These are phyloP conservation scores for Fusarium sp. DNA, from an alignment of 2,329 filamentous ascomycete species.

Conservation along the genomic window DNA sequence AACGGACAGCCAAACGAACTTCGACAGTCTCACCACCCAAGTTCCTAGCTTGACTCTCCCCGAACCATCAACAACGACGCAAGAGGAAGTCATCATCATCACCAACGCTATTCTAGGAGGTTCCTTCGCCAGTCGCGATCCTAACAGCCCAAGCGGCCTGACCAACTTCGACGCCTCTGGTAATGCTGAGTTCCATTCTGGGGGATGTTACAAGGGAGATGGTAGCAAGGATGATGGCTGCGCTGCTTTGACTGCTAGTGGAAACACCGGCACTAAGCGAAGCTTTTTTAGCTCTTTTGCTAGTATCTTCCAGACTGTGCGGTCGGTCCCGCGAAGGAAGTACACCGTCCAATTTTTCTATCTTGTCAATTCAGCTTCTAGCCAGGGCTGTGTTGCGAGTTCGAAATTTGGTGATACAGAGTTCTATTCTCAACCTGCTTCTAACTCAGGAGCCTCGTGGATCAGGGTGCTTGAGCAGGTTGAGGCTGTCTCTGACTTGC, in stretches of 20 bases:
- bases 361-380: neutral
- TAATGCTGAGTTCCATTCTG: neutral
- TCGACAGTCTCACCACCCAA: no score
- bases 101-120: neutral
- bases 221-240: slow-evolving; percentile 19
- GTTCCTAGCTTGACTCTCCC: fast-evolving
- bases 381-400: neutral
- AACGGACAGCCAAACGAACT: no score
- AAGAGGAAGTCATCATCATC: slow-evolving; percentile 4
- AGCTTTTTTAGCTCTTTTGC: neutral
- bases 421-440: slow-evolving; percentile 14
- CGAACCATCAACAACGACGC: neutral
- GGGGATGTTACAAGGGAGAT: slow-evolving; percentile 16
- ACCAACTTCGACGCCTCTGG: neutral
- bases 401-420: neutral
- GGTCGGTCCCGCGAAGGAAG: neutral
- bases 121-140: neutral
- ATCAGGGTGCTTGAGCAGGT: slow-evolving; percentile 14
- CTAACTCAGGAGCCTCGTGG: neutral
- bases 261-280: neutral
- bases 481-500: neutral
- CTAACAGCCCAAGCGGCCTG: neutral
- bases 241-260: slow-evolving; percentile 4
- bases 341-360: slow-evolving; percentile 34
- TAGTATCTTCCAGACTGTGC: slow-evolving; percentile 14